These are phyloP conservation scores for Fremontodendron californicum DNA, from an alignment of 345 rosid species.

Conservation along the genomic window DNA sequence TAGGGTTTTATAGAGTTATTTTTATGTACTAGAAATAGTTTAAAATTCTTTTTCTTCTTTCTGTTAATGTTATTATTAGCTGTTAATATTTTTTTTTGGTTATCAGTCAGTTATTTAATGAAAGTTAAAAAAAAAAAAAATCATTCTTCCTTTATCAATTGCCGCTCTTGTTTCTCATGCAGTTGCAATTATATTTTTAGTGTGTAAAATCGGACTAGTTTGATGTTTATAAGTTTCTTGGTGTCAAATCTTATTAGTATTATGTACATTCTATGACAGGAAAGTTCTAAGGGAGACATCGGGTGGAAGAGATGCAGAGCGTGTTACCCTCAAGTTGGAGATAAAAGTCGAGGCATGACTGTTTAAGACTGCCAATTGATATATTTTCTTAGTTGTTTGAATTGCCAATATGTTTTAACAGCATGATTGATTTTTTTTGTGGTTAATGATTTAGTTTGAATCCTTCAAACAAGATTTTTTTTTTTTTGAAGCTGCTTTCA, in stretches of 20 bases:
- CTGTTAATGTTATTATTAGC: neutral
- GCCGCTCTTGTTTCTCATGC: neutral
- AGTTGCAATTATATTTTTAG: neutral
- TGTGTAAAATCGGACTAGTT: neutral
- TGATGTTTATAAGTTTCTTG: neutral
- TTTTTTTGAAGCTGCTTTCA: neutral
- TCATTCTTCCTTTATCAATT: too few relatives aligned
- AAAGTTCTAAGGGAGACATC: conserved; percentile 77
- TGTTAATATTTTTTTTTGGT: neutral
- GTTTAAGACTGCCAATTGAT: neutral
- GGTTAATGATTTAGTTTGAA: neutral
- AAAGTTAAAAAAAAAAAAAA: too few relatives aligned
- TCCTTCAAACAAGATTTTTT: neutral
- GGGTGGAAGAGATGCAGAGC: conserved; percentile 86
- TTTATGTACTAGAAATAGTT: neutral
- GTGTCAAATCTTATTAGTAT: neutral
- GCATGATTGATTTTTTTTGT: neutral
- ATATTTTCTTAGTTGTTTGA: neutral
- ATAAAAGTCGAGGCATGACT: conserved; percentile 72
- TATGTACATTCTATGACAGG: conserved; percentile 33
- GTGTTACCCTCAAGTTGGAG: conserved; percentile 75
- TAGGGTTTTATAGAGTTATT: neutral
- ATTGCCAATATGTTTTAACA: neutral
- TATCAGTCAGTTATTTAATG: neutral
- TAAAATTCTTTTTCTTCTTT: neutral